Percentiles rank a stretch among this genome's conserved stretches.
Conservation (phyloP, 139 green algal genomes). For the Coelastrella sp. region DNA sequence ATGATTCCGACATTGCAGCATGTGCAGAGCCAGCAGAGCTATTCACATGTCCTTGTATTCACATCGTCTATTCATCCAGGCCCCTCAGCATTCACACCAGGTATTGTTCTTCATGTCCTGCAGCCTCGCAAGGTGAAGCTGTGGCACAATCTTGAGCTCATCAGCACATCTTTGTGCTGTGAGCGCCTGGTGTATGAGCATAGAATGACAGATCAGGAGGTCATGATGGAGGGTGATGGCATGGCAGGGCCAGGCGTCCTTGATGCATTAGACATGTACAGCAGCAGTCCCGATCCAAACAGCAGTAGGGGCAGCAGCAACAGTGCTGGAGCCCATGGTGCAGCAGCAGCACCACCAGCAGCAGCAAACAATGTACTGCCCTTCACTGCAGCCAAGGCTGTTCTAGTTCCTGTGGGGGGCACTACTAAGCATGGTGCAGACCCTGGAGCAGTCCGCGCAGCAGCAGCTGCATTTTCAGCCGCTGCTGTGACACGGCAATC, state of each 20-base stretch:
- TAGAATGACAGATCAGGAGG: conserved; percentile 54
- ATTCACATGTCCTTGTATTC: no score
- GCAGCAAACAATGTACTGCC: conserved; percentile 36
- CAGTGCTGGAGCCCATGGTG: not conserved
- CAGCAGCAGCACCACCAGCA: not conserved
- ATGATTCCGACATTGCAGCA: no score
- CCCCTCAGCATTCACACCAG: no score
- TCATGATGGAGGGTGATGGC: conserved; percentile 70
- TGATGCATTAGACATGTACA: conserved; percentile 39
- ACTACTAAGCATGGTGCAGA: not conserved
- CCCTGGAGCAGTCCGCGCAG: not conserved
- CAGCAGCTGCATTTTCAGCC: conserved; percentile 4
- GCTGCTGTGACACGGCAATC: not conserved
- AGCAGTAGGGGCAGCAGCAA: not conserved
- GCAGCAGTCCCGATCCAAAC: not conserved
- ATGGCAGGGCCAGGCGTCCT: conserved; percentile 63
- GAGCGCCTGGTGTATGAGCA: conserved; percentile 55
- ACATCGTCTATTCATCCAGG: no score
- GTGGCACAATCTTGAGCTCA: conserved; percentile 71
- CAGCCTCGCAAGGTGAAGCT: conserved; percentile 31
- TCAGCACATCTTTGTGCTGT: conserved; percentile 77
- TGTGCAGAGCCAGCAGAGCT: no score
- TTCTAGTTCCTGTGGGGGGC: not conserved
- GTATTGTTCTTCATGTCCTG: not conserved
- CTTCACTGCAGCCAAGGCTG: not conserved